Conservation (phyloP, 2,329 filamentous ascomycete species). For the Cadophora sp. region DNA sequence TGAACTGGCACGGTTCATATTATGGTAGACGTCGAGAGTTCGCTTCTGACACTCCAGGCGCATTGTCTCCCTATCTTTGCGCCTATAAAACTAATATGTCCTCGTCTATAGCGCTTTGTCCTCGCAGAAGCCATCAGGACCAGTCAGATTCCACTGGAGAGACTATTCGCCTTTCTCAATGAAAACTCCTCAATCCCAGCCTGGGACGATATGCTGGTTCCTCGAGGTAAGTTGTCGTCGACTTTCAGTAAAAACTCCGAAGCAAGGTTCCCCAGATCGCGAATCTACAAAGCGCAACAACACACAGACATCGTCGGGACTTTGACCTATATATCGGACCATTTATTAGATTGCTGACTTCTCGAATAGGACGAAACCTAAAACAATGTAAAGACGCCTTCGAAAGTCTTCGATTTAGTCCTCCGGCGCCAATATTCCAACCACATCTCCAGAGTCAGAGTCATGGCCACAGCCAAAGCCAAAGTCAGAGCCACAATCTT, state of each 20-base stretch:
- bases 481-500: constrained; percentile 15
- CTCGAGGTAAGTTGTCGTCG: constrained; percentile 50
- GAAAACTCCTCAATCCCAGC: constrained; percentile 51
- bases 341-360: constrained; percentile 23
- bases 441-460: constrained; percentile 3
- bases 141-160: constrained; percentile 50
- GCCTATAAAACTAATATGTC: constrained; percentile 36
- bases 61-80: constrained; percentile 26
- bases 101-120: constrained; percentile 46
- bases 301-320: constrained; percentile 31
- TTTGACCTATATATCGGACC: constrained; percentile 25
- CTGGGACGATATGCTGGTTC: constrained; percentile 57
- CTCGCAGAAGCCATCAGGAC: constrained; percentile 59
- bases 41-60: constrained; percentile 31
- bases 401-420: constrained; percentile 32
- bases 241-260: constrained; percentile 25
- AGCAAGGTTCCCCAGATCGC: constrained; percentile 30
- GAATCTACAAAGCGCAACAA: constrained; percentile 23
- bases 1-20: neutral
- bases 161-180: constrained; percentile 51
- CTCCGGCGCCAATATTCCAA: neutral
- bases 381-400: constrained; percentile 41
- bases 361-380: constrained; percentile 38
- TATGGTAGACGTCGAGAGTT: constrained; percentile 11
- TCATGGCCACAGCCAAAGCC: neutral